phyloP scores from a whole-genome alignment of 2,329 filamentous ascomycete species.

The Diaporthe sp. region DNA sequence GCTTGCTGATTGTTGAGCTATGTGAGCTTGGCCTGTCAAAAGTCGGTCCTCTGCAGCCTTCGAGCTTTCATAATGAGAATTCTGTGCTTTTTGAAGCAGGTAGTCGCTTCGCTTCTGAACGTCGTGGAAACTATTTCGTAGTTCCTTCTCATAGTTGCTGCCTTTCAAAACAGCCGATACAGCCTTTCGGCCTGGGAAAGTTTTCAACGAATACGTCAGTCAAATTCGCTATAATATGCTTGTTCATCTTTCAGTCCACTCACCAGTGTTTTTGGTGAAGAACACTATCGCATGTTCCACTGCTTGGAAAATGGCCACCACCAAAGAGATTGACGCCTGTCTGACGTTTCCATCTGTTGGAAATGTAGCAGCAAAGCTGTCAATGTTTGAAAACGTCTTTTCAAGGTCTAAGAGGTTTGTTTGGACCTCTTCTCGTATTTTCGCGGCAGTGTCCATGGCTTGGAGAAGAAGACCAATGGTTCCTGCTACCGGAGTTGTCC shows the following conservation, averaged over 20 bases:
- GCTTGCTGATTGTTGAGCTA: not conserved
- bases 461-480: not conserved
- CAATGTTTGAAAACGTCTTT: not conserved
- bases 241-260: not conserved
- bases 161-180: not conserved
- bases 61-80: not conserved
- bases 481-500: not conserved
- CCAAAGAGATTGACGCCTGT: not conserved
- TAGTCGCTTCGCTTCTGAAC: not conserved
- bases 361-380: not conserved
- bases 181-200: not conserved
- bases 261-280: not conserved
- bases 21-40: not conserved
- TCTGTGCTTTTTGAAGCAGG: not conserved
- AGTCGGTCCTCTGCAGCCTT: not conserved
- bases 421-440: not conserved
- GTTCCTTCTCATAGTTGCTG: not conserved
- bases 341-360: not conserved
- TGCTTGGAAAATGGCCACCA: not conserved
- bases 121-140: not conserved
- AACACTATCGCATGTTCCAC: not conserved
- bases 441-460: not conserved
- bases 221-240: rapidly evolving
- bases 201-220: not conserved
- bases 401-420: not conserved